phyloP scores from a whole-genome alignment of 306 rosid species.

The Corylus americana region DNA sequence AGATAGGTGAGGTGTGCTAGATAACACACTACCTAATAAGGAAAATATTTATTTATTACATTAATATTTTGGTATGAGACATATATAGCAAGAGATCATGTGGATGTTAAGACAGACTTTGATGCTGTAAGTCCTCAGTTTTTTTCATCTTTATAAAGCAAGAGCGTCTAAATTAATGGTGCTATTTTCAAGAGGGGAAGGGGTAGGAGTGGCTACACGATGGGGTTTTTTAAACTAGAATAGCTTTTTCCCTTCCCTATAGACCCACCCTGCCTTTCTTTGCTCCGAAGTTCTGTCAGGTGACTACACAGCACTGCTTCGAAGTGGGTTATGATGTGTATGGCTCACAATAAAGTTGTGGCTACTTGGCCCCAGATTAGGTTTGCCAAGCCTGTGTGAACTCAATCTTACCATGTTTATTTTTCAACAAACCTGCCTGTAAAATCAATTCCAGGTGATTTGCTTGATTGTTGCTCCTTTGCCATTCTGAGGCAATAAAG shows the following conservation, averaged over 20 bases:
- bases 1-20: no score
- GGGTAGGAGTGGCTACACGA: not conserved
- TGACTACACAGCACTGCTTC: not conserved
- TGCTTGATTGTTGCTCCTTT: constrained; percentile 13
- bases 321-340: not conserved
- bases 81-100: no score
- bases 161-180: not conserved
- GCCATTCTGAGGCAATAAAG: constrained; percentile 5
- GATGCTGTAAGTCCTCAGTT: not conserved
- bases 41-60: no score
- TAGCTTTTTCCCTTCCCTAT: not conserved
- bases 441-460: not conserved
- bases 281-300: not conserved
- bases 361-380: not conserved
- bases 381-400: constrained; percentile 8
- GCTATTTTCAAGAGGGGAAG: not conserved
- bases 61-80: no score
- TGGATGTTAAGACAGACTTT: no score
- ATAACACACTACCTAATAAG: no score
- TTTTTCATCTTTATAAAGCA: constrained; percentile 9
- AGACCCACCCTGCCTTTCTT: not conserved
- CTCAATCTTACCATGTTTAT: constrained; percentile 12
- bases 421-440: not conserved
- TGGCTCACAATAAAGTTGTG: not conserved
- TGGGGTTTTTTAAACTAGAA: not conserved